Conservation (phyloP, 495 filamentous ascomycete genomes). For the Neurospora sp. region DNA sequence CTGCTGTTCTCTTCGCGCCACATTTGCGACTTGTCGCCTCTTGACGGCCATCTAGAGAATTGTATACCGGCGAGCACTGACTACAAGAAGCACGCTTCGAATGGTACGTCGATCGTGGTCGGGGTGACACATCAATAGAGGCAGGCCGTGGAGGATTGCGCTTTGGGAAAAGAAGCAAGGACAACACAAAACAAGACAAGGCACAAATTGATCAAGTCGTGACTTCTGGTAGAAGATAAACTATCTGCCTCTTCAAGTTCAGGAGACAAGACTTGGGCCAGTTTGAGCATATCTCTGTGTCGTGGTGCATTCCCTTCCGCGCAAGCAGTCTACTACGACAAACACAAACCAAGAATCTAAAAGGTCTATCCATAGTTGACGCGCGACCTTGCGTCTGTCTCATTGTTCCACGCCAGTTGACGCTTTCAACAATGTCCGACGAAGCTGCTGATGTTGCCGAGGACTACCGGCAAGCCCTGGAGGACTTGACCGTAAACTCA, state of each 20-base stretch:
- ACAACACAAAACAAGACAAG: neutral
- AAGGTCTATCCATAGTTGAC: neutral
- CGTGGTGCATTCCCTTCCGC: neutral
- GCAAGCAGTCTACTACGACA: neutral
- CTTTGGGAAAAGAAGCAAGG: neutral
- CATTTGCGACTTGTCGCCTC: neutral
- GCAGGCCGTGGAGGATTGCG: neutral
- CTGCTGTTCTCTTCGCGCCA: neutral
- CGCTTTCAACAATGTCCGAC: conserved; percentile 49
- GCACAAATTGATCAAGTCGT: neutral
- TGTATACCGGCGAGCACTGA: neutral
- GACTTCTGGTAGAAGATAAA: neutral
- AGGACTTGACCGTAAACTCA: conserved; percentile 81
- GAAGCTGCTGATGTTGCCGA: conserved; percentile 83
- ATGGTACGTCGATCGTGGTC: neutral
- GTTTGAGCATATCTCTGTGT: neutral
- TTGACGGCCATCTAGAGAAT: neutral
- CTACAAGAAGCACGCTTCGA: neutral
- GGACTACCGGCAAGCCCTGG: conserved; percentile 87
- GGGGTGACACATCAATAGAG: neutral
- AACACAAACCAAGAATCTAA: neutral
- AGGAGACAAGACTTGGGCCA: neutral
- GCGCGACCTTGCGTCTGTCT: neutral
- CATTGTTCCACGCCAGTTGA: neutral
- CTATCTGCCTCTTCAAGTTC: neutral